phyloP scores from a whole-genome alignment of 345 rosid genomes.

The Microcos paniculata region DNA sequence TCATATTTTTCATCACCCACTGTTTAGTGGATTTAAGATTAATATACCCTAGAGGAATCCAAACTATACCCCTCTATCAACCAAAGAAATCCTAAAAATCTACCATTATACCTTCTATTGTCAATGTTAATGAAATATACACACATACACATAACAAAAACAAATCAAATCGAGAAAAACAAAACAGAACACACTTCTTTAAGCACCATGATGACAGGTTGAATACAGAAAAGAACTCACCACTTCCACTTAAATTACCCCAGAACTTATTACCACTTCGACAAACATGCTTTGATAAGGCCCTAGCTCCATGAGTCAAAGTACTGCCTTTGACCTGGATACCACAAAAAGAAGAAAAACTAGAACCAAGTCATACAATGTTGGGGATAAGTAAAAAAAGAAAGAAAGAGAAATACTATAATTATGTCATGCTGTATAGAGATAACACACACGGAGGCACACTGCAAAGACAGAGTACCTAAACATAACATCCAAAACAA shows the following conservation, averaged over 20 bases:
- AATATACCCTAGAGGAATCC: not conserved
- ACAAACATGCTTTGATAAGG: slow-evolving; percentile 69
- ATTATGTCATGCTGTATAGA: not conserved
- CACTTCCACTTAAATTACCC: slow-evolving; percentile 61
- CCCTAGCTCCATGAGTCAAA: slow-evolving; percentile 79
- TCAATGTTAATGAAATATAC: not conserved
- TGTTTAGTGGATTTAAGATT: not conserved
- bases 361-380: slow-evolving; percentile 1
- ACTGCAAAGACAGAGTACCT: not conserved
- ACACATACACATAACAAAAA: not conserved
- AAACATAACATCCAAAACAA: not conserved
- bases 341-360: slow-evolving; percentile 11
- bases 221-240: slow-evolving; percentile 38
- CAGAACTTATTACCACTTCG: slow-evolving; percentile 57
- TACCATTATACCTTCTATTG: not conserved
- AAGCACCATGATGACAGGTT: not conserved
- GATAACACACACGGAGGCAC: not conserved
- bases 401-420: not conserved
- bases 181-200: not conserved
- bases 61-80: not conserved
- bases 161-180: not conserved
- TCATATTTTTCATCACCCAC: not conserved
- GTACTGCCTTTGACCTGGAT: slow-evolving; percentile 57
- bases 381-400: not conserved
- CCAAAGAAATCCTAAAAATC: not conserved